A percentile compares a stretch with the other conserved stretches of the same genome.
phyloP scores from a whole-genome alignment of 2,329 filamentous ascomycete genomes.

The Scytalidium sp. region DNA sequence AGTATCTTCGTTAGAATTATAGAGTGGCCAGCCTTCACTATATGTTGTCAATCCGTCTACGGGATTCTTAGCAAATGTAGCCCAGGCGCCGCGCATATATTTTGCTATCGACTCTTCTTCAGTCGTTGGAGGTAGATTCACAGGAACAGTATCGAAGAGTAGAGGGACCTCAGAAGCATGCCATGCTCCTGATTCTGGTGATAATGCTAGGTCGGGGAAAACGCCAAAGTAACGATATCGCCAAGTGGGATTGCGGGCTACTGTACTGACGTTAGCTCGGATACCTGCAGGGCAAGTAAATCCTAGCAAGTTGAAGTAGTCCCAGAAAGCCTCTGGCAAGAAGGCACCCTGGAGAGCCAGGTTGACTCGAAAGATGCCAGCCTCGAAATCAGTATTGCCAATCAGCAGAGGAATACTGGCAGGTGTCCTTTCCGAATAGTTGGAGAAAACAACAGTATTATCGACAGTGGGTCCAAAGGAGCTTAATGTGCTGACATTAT shows the following conservation, averaged over 20 bases:
- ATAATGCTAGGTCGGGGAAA: slow-evolving; percentile 27
- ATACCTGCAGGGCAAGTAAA: slow-evolving; percentile 27
- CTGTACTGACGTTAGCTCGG: slow-evolving; percentile 15
- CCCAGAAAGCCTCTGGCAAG: slow-evolving; percentile 14
- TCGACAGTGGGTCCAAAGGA: slow-evolving; percentile 15
- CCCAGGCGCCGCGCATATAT: slow-evolving; percentile 30
- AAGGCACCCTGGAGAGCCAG: no score
- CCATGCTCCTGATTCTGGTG: slow-evolving; percentile 26
- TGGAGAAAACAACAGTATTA: slow-evolving; percentile 11
- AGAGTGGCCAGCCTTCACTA: slow-evolving; percentile 19
- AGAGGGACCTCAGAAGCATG: slow-evolving; percentile 27
- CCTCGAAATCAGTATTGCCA: slow-evolving; percentile 23
- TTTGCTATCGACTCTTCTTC: slow-evolving; percentile 21
- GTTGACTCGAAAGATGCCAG: slow-evolving; percentile 10
- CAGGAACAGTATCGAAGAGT: slow-evolving; percentile 23
- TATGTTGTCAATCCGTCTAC: slow-evolving; percentile 22
- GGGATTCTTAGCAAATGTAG: slow-evolving; percentile 32
- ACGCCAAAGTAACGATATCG: slow-evolving; percentile 29
- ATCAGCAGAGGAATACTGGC: slow-evolving; percentile 12
- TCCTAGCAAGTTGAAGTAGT: slow-evolving; percentile 11
- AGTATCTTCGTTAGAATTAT: slow-evolving; percentile 13
- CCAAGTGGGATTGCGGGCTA: slow-evolving; percentile 27
- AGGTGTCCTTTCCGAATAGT: slow-evolving; percentile 7
- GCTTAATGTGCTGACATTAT: slow-evolving; percentile 1
- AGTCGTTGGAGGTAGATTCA: slow-evolving; percentile 10